phyloP scores from a whole-genome alignment of 306 rosid species.

The Quercus agrifolia region DNA sequence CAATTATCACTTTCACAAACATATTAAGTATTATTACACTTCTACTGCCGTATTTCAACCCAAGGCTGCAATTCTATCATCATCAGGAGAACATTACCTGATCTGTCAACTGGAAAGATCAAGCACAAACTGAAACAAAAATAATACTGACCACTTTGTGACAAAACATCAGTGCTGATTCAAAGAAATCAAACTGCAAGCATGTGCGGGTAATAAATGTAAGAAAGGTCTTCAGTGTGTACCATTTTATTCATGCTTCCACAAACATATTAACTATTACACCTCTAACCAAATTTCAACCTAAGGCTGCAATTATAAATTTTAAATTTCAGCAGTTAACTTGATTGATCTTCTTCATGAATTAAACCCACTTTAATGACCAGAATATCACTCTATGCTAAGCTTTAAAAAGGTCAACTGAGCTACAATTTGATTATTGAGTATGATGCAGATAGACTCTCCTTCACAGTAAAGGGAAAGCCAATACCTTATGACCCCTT shows the following conservation, averaged over 20 bases:
- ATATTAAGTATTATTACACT: too few relatives aligned
- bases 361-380: background rate
- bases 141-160: background rate
- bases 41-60: too few relatives aligned
- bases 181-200: background rate
- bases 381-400: background rate
- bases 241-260: background rate
- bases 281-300: background rate
- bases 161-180: background rate
- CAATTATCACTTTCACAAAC: too few relatives aligned
- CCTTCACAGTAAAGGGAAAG: background rate
- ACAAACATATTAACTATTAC: background rate
- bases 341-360: background rate
- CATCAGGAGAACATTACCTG: background rate
- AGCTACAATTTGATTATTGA: background rate
- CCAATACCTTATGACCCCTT: background rate
- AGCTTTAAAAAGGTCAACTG: background rate
- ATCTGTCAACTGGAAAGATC: background rate
- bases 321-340: background rate
- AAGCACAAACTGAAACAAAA: background rate
- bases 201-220: background rate
- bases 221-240: background rate
- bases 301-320: background rate
- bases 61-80: background rate
- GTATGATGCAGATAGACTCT: background rate